Evolutionary conservation across 148 eudicot genomes (phyloP).

Genomic region (Rhododendron kiyosumense): DNA sequence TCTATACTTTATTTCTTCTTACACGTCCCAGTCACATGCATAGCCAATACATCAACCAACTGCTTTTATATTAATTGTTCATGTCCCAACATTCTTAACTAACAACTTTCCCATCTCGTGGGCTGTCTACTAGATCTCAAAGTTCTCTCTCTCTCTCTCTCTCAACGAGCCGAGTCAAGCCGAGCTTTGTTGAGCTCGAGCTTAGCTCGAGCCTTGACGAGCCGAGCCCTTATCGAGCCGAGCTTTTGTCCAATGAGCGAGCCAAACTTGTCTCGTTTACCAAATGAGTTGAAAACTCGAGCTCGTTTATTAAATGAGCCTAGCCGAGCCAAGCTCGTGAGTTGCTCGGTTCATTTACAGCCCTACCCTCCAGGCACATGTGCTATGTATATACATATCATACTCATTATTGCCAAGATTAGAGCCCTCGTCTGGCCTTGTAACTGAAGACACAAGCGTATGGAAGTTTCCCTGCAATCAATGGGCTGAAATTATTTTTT

Average conservation of each 20-base stretch:
- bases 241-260: too few relatives aligned
- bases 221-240: too few relatives aligned
- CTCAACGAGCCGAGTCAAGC: background rate
- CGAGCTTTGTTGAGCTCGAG: too few relatives aligned
- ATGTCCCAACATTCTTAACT: background rate
- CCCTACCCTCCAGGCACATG: background rate
- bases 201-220: too few relatives aligned
- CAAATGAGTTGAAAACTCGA: too few relatives aligned
- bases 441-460: slow-evolving; percentile 1
- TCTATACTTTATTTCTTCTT: background rate
- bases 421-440: background rate
- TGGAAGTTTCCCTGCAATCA: slow-evolving; percentile 5
- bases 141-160: background rate
- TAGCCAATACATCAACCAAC: background rate
- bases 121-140: background rate
- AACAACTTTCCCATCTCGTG: background rate
- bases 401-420: background rate
- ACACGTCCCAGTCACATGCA: background rate
- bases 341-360: too few relatives aligned
- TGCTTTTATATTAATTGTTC: background rate
- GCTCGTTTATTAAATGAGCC: too few relatives aligned
- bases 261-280: too few relatives aligned
- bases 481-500: background rate
- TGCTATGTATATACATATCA: background rate
- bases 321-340: too few relatives aligned